Evolutionary conservation across 129 eudicot species (phyloP), one percentile per base, ranked within the genome.

Genomic region (Saussurea involucrata): DNA sequence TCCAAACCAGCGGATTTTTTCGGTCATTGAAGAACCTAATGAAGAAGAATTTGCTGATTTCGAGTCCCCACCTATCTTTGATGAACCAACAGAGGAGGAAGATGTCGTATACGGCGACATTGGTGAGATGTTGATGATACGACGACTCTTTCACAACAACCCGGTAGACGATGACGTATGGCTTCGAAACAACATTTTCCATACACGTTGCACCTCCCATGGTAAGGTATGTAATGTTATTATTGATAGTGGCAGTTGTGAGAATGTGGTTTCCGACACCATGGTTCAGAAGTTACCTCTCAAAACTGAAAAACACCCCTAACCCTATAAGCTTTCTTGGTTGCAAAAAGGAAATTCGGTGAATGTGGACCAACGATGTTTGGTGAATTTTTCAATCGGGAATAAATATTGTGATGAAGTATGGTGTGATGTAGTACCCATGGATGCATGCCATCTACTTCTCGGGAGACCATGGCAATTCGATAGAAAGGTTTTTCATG

Each of bases 171-270:
- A 46, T 3, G 65, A 44, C 6, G 8, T 21, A 0, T 76, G 73
- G 65, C 63, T 76, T 8, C 49, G 20, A 2, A 28, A 24, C 20
- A 76, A n/a, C 15, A 63, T 42, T 13, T 79, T 40, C 17, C 33
- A 37, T 24, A 69, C 2, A 1, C 12, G 31, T 21, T 37, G 74
- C 60, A 69, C 61, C n/a, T 69, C 33, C 9, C 31, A 37, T 69
- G 74, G 74, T 3, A 69, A 69, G 74, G 61, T 40, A 20, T 69
- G 57, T 40, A 24, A 69, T 9, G 57, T 40, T 11, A 24, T 69
- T 69, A 69, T 24, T 8, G 34, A 69, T 40, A 67, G 72, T 67
- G 53, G 71, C 15, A 67, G 71, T 11, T n/a, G 49, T 67, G 49
- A 32, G 25, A 66, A 36, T 11, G 58, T 36, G 58, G 58, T 69